These are phyloP conservation scores for Venturia asperata DNA, from an alignment of 2,329 filamentous ascomycete genomes.

Conservation along the genomic window DNA sequence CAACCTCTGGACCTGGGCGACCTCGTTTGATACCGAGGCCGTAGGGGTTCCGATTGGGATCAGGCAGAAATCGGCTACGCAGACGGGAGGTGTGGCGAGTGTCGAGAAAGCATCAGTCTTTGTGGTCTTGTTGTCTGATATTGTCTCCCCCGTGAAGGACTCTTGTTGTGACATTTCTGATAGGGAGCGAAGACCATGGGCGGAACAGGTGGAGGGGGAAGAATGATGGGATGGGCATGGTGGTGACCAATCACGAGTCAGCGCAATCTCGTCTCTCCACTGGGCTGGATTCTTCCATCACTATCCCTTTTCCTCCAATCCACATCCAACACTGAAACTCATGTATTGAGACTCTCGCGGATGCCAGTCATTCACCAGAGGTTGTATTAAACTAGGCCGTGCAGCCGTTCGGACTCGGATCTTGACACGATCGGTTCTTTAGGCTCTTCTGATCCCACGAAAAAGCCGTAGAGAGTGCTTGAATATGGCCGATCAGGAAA, in stretches of 20 bases:
- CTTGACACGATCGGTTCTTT: no score
- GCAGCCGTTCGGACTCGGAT: no score
- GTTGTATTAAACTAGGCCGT: no score
- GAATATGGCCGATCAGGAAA: no score
- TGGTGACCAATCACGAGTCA: not conserved
- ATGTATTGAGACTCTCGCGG: no score
- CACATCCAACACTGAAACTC: no score
- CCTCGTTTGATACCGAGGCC: conserved; percentile 53
- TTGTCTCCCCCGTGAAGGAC: not conserved
- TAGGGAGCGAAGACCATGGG: not conserved
- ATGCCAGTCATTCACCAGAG: no score
- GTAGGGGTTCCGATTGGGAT: conserved; percentile 62
- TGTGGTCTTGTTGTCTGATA: not conserved
- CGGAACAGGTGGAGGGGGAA: not conserved
- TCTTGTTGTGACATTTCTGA: conserved; percentile 11
- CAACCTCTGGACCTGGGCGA: conserved; percentile 81
- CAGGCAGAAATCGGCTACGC: conserved; percentile 86
- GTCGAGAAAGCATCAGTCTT: conserved; percentile 4
- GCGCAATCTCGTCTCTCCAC: not conserved
- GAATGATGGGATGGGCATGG: not conserved
- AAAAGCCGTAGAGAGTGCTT: no score
- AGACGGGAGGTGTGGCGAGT: conserved; percentile 59
- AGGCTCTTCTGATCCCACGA: no score
- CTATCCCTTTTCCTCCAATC: no score
- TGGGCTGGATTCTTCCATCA: no score